A percentile compares a stretch with the other conserved stretches of the same genome.
phyloP scores from a whole-genome alignment of 78 protist genomes.

The Tieghemostelium lacteum region DNA sequence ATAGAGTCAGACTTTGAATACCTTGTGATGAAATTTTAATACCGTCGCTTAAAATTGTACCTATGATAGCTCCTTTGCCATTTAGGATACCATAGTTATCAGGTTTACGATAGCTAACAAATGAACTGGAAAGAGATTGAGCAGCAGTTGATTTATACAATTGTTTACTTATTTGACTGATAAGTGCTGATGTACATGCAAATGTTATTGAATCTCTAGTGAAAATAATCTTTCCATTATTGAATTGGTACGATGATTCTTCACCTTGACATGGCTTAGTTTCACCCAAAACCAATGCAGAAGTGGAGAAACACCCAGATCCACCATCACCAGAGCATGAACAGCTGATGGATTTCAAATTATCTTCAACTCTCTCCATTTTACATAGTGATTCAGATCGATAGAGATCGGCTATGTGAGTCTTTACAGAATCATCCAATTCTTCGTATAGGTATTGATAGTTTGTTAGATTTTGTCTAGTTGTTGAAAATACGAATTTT shows the following conservation, averaged over 20 bases:
- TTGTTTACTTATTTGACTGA: constrained; percentile 12
- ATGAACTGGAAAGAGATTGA: constrained; percentile 11
- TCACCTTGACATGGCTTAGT: constrained; percentile 36
- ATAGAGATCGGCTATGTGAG: constrained; percentile 50
- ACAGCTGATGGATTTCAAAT: constrained; percentile 25
- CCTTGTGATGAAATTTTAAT: constrained; percentile 19
- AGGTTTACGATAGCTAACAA: constrained; percentile 34
- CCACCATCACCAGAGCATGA: constrained; percentile 11
- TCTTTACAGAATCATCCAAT: constrained; percentile 1
- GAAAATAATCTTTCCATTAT: constrained; percentile 14
- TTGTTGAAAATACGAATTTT: neutral
- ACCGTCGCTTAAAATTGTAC: constrained; percentile 35
- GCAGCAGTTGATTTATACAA: constrained; percentile 18
- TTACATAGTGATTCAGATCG: constrained; percentile 31
- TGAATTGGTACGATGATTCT: constrained; percentile 1
- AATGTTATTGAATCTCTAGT: neutral
- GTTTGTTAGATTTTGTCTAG: neutral
- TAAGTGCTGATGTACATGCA: constrained; percentile 4
- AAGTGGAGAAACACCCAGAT: neutral
- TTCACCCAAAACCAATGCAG: constrained; percentile 1
- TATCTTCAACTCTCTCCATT: constrained; percentile 44
- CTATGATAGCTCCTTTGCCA: constrained; percentile 19
- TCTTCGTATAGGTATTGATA: neutral
- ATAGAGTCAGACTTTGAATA: neutral
- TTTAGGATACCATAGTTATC: constrained; percentile 16